phyloP scores from a whole-genome alignment of 805 yeast species.

The Schwanniomyces pseudopolymorphus region DNA sequence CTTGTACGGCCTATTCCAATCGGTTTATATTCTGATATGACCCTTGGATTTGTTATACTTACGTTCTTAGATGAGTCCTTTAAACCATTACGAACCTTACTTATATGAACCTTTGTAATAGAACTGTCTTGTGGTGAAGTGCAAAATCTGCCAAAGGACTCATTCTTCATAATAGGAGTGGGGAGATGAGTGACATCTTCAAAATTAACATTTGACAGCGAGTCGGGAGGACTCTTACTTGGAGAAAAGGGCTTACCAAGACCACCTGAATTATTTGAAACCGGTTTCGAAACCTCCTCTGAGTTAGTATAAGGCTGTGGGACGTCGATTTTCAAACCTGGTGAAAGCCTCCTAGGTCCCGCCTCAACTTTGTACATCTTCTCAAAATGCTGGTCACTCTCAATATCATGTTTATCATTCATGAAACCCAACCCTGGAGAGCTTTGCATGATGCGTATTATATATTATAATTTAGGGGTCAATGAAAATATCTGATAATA shows the following conservation, averaged over 20 bases:
- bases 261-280: too few relatives aligned
- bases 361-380: neutral
- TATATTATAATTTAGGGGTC: too few relatives aligned
- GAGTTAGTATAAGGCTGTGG: neutral
- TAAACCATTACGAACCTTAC: slow-evolving; percentile 1
- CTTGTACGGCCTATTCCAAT: slow-evolving; percentile 16
- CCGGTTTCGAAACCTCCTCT: neutral
- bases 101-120: slow-evolving; percentile 1
- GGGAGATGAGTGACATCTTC: slow-evolving; percentile 45
- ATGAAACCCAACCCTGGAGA: neutral
- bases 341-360: neutral
- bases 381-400: neutral
- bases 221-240: neutral
- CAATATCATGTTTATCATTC: neutral
- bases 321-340: slow-evolving; percentile 1
- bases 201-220: slow-evolving; percentile 11
- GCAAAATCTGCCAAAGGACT: slow-evolving; percentile 14
- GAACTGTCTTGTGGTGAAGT: neutral
- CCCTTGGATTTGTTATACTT: slow-evolving; percentile 14
- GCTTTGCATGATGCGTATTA: neutral
- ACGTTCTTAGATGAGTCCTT: slow-evolving; percentile 2
- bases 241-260: neutral
- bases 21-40: slow-evolving; percentile 40
- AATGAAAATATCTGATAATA: too few relatives aligned
- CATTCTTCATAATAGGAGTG: slow-evolving; percentile 36